Evolutionary conservation across 2,329 filamentous ascomycete genomes (phyloP), one percentile per base, ranked within the genome.

Genomic region (Exophiala sp.): DNA sequence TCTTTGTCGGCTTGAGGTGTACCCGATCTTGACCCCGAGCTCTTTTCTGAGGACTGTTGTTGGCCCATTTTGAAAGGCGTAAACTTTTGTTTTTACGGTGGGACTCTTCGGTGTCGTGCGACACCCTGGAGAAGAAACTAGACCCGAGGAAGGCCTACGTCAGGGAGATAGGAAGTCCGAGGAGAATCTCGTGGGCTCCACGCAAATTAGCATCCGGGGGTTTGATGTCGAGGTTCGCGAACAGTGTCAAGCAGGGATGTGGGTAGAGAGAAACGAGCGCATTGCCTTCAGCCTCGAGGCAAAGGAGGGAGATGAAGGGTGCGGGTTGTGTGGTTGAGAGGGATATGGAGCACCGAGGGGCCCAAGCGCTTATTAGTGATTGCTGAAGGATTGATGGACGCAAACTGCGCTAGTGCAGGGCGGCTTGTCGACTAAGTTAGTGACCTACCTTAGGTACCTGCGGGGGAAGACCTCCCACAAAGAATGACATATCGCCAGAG

Each of bases 1-100:
- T 75, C 62, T 52, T 40, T 63, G n/a, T 61, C 58, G 38, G 57
- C 57, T 50, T 62, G 57, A 41, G 51, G 55, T n/a, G 55, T 56
- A 11, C 48, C 50, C 34, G 55, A 45, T 50, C 55, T 51, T 36
- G 60, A 57, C 16, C 34, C 44, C 40, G 56, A 51, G 41, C 48
- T 46, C 54, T 60, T 62, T 48, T 64, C 62, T 8, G 58, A 51
- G 6, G 62, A 64, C 29, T 62, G 60, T 50, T 64, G 61, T 43
- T 64, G 55, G 39, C 62, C 62, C 62, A 64, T 64, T n/a, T 44
- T 60, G 50, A 48, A 16, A n/a, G 46, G 18, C 34, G 43, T 18
- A 47, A 38, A 9, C 39, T 35, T 38, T n/a, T 42, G 29, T 50
- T 38, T 33, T 50, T 38, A 21, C 12, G 47, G 11, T 29, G 29